Evolutionary conservation across 2,329 filamentous ascomycete species (phyloP).

Genomic region (Botryosphaeria dothidea): DNA sequence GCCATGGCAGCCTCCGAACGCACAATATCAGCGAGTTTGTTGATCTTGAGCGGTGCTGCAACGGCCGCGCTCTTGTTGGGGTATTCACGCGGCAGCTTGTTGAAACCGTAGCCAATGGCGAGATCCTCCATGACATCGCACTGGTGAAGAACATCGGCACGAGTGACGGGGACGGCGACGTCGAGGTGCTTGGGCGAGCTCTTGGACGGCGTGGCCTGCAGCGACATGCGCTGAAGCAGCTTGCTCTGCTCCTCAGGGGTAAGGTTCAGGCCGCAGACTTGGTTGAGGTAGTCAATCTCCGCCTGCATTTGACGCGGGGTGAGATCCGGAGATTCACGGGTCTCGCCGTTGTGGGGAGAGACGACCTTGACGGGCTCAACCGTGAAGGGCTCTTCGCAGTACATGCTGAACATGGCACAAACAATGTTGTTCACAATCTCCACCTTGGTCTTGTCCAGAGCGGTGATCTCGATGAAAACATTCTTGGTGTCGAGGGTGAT

Average conservation of each 20-base stretch:
- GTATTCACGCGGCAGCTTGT: constrained; percentile 84
- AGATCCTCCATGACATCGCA: constrained; percentile 99
- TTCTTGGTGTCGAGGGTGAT: constrained; percentile 90
- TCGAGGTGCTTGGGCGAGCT: constrained; percentile 71
- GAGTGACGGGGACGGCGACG: constrained; percentile 81
- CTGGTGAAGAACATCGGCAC: constrained; percentile 93
- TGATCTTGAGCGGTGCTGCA: constrained; percentile 83
- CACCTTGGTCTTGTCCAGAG: constrained; percentile 92
- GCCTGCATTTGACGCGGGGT: constrained; percentile 75
- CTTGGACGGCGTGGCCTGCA: constrained; percentile 73
- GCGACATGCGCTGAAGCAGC: constrained; percentile 86
- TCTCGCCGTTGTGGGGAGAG: constrained; percentile 86
- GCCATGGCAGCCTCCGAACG: constrained; percentile 87
- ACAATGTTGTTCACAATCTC: constrained; percentile 96
- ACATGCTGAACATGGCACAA: constrained; percentile 94
- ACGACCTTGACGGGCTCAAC: constrained; percentile 92
- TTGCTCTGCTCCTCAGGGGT: constrained; percentile 74
- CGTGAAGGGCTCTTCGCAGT: constrained; percentile 82
- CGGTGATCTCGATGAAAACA: constrained; percentile 95
- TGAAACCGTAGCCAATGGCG: constrained; percentile 96
- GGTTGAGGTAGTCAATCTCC: constrained; percentile 91
- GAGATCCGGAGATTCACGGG: constrained; percentile 78
- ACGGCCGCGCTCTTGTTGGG: constrained; percentile 85
- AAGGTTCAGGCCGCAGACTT: constrained; percentile 80
- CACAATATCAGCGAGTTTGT: constrained; percentile 92